Evolutionary conservation across 1,284 basidiomycete species (phyloP).

Genomic region (Apiotrichum veenhuisii): DNA sequence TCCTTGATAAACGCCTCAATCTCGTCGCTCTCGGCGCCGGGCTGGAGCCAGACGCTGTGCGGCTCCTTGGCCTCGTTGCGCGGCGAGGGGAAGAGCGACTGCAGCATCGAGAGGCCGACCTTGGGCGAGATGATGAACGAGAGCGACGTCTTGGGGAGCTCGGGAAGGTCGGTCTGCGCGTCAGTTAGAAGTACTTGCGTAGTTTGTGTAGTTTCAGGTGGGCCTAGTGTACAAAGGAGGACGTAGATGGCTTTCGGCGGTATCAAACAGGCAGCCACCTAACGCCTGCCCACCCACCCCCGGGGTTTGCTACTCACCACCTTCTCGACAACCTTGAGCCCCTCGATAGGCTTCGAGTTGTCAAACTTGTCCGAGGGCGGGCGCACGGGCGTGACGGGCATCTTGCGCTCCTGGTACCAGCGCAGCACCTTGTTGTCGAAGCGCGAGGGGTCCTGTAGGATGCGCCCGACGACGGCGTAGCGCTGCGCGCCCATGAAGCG

Average conservation of each 20-base stretch:
- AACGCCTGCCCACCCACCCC: no score
- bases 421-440: constrained; percentile 53
- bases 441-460: constrained; percentile 32
- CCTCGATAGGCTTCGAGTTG: constrained; percentile 32
- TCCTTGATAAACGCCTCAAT: constrained; percentile 57
- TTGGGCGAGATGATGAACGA: constrained; percentile 73
- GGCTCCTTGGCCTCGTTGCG: constrained; percentile 60
- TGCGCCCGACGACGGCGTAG: constrained; percentile 42
- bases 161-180: constrained; percentile 59
- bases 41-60: constrained; percentile 76
- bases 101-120: constrained; percentile 49
- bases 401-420: constrained; percentile 63
- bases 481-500: constrained; percentile 37
- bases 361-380: constrained; percentile 37
- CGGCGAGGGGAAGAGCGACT: constrained; percentile 55
- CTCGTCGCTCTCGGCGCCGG: constrained; percentile 66
- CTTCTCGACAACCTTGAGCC: constrained; percentile 27
- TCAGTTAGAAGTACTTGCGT: constrained; percentile 17
- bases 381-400: constrained; percentile 57
- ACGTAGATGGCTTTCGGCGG: no score
- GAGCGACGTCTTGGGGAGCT: constrained; percentile 66
- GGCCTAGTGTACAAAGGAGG: no score
- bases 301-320: constrained; percentile 37
- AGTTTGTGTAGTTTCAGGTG: no score
- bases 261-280: no score